phyloP scores from a whole-genome alignment of 2,329 filamentous ascomycete genomes.

The Fusarium keratoplasticum region DNA sequence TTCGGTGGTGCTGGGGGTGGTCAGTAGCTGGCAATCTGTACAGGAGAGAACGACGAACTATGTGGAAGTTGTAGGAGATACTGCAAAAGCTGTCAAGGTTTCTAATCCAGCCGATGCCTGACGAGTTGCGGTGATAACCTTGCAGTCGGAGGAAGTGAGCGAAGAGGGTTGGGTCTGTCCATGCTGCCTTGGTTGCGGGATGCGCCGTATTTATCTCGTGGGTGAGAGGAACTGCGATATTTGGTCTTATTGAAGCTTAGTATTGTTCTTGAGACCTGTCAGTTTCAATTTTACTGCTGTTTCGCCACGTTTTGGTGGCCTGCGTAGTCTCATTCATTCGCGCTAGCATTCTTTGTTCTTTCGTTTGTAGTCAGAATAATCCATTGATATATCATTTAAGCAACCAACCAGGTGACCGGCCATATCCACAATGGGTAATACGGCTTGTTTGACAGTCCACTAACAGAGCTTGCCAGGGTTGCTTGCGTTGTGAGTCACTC shows the following conservation, averaged over 20 bases:
- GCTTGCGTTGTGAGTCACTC: not conserved
- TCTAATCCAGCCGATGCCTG: not conserved
- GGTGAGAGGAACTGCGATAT: not conserved
- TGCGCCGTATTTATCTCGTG: slow-evolving; percentile 15
- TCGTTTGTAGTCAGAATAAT: not conserved
- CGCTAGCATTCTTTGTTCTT: slow-evolving; percentile 7
- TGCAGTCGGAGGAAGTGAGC: slow-evolving; percentile 1
- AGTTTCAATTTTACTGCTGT: not conserved
- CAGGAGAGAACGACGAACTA: not conserved
- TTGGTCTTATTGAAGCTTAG: not conserved
- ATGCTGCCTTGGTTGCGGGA: not conserved
- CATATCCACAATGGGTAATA: not conserved
- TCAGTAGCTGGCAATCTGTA: not conserved
- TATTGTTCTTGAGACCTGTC: slow-evolving; percentile 13
- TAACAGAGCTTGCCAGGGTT: not conserved
- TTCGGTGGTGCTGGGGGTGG: not conserved
- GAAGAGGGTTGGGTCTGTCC: not conserved
- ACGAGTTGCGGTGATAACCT: not conserved
- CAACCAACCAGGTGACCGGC: not conserved
- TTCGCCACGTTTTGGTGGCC: slow-evolving; percentile 12
- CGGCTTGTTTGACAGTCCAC: not conserved
- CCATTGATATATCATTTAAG: slow-evolving; percentile 25
- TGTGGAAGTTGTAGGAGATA: not conserved
- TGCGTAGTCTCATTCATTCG: not conserved
- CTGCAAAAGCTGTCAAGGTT: not conserved